phyloP scores from a whole-genome alignment of 345 rosid species.

The Populus euphratica region DNA sequence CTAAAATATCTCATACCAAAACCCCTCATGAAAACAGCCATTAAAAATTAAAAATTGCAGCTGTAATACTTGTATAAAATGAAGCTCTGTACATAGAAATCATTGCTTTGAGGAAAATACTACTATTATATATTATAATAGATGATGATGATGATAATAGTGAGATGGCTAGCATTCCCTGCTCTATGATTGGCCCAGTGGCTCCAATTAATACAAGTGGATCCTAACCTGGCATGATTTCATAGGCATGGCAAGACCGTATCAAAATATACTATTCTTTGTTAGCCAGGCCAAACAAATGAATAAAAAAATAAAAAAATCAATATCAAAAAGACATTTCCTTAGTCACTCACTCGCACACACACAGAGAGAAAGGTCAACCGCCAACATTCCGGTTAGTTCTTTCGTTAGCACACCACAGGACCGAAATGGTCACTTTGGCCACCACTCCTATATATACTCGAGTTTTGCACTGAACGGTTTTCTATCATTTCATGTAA shows the following conservation, averaged over 20 bases:
- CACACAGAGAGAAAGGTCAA: slow-evolving; percentile 42
- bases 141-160: too few relatives aligned
- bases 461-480: slow-evolving; percentile 29
- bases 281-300: neutral
- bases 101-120: too few relatives aligned
- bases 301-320: neutral
- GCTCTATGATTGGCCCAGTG: neutral
- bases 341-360: slow-evolving; percentile 12
- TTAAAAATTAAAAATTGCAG: too few relatives aligned
- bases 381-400: slow-evolving; percentile 27
- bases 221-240: slow-evolving; percentile 3
- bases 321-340: slow-evolving; percentile 36
- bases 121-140: too few relatives aligned
- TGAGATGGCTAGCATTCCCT: neutral
- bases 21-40: too few relatives aligned
- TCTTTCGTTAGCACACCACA: slow-evolving; percentile 7
- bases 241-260: neutral
- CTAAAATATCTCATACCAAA: too few relatives aligned
- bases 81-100: too few relatives aligned
- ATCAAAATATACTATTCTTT: neutral
- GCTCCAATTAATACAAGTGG: neutral
- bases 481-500: slow-evolving; percentile 52
- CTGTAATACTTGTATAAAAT: too few relatives aligned
- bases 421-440: neutral
- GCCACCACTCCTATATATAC: slow-evolving; percentile 18